Base-by-base conservation (phyloP, 257 asterid genomes). In the Nicotiana sylvestris region DNA sequence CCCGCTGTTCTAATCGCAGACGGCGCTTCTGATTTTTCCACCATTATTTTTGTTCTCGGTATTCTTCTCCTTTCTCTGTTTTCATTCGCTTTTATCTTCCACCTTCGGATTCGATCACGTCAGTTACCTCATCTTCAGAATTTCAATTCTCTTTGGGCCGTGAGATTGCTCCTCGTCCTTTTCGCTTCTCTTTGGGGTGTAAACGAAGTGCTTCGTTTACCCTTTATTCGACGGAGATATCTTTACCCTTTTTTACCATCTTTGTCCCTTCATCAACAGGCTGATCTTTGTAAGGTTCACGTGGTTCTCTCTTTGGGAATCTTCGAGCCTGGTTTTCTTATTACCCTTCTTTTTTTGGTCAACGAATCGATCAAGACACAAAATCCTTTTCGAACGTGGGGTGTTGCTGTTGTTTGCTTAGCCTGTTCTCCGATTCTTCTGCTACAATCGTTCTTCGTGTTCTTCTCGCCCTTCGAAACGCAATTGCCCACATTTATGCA, bases 91-190 rank as follows among this genome's bases (percentile, higher is more conserved):
- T 86, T 90, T 58, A 85, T 93, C 39, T 29, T 94, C 82, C 85
- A 87, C 74, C 92, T 93, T 11, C 84, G 90, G 0, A 6, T 94
- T 2, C 85, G 86, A 62, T 93, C 97, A 0, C 90, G 90, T 6
- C 86, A 81, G 9, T 39, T 85, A 21, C 91, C 81, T 1, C 93
- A 88, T 72, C 25, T 94, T 1, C 91, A 88, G 21, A 86, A 91
- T 1, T 93, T 94, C 83, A 94, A 89, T 85, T 88, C 91, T 0
- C 85, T 89, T 51, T 94, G 97, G 98, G 85, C 88, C 86, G 91
- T 91, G 17, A 67, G 96, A 79, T 87, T 90, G 83, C 88, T 92
- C 29, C 98, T 94, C 81, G 91, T 91, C 0, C 33, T 81, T 0
- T 85, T 91, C 9, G 91, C 90, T 9, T 65, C 85, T 2, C 55